These are phyloP conservation scores for Nakazawaea wickerhamii DNA, from an alignment of 805 yeast species.

Conservation along the genomic window DNA sequence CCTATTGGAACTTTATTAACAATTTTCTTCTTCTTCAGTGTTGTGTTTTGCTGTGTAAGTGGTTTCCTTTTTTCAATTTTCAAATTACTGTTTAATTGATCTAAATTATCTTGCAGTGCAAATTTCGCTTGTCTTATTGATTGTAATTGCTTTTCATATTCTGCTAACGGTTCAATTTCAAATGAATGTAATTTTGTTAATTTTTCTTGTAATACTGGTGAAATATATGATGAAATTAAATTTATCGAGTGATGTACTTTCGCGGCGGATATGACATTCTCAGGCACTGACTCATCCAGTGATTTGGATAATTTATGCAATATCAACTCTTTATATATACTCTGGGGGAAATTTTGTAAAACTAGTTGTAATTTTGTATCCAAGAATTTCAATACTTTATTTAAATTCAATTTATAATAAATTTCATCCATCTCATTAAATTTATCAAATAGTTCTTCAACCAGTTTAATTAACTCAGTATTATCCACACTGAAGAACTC, in stretches of 20 bases:
- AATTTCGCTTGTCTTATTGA: slow-evolving; percentile 18
- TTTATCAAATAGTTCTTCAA: slow-evolving; percentile 33
- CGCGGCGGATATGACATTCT: slow-evolving; percentile 29
- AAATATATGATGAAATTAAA: slow-evolving; percentile 41
- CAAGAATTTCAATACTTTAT: slow-evolving; percentile 34
- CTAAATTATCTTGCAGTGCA: slow-evolving; percentile 27
- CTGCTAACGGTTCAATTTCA: slow-evolving; percentile 18
- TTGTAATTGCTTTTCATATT: slow-evolving; percentile 18
- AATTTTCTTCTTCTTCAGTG: slow-evolving; percentile 24
- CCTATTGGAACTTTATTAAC: slow-evolving; percentile 44
- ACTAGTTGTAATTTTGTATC: slow-evolving; percentile 33
- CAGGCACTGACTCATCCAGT: slow-evolving; percentile 24
- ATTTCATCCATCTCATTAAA: slow-evolving; percentile 38
- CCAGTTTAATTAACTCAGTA: slow-evolving; percentile 18
- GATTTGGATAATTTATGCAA: slow-evolving; percentile 18
- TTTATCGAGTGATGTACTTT: slow-evolving; percentile 38
- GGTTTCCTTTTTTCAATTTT: slow-evolving; percentile 17
- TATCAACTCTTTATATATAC: slow-evolving; percentile 23
- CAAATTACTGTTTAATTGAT: slow-evolving; percentile 24
- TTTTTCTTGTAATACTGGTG: slow-evolving; percentile 22
- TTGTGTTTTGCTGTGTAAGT: slow-evolving; percentile 18
- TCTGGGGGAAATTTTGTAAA: slow-evolving; percentile 30
- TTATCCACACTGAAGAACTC: slow-evolving; percentile 25
- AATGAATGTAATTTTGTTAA: slow-evolving; percentile 17
- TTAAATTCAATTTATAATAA: slow-evolving; percentile 39